phyloP scores from a whole-genome alignment of 257 asterid species.

The Craterostigma plantagineum region DNA sequence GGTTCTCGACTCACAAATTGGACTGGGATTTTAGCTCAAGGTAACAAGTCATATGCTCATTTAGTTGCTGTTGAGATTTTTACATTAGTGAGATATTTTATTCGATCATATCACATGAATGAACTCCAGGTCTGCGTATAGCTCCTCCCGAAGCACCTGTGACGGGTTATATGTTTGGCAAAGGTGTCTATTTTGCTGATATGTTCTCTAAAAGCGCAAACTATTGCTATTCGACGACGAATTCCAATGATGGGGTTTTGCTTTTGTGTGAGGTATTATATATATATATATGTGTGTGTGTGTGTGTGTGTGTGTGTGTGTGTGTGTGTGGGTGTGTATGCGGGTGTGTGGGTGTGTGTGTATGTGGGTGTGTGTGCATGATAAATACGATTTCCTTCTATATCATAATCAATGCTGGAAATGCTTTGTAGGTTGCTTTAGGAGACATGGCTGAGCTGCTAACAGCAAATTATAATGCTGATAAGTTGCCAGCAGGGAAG shows the following conservation, averaged over 20 bases:
- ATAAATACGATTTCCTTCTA: background rate
- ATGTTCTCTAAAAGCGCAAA: constrained; percentile 98
- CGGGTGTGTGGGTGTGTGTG: too few species aligned
- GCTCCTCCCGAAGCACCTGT: constrained; percentile 99
- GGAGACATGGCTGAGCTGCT: constrained; percentile 87
- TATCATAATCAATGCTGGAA: background rate
- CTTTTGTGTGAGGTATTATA: constrained; percentile 68
- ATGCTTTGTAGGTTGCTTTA: constrained; percentile 57
- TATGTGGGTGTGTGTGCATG: too few species aligned
- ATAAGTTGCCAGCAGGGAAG: constrained; percentile 73
- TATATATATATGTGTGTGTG: background rate
- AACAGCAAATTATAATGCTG: constrained; percentile 40
- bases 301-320: too few species aligned
- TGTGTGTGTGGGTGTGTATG: too few species aligned
- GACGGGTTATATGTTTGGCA: constrained; percentile 93
- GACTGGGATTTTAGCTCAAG: constrained; percentile 91
- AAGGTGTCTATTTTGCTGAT: constrained; percentile 96
- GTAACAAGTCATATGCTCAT: constrained; percentile 12
- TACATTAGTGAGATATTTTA: constrained; percentile 5
- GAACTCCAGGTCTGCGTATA: constrained; percentile 81
- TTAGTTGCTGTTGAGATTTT: background rate
- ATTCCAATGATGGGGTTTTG: constrained; percentile 45
- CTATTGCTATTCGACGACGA: constrained; percentile 39
- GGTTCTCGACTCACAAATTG: constrained; percentile 94
- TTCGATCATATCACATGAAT: constrained; percentile 10